Base-by-base conservation (phyloP, 495 filamentous ascomycete genomes). In the Clavariopsis aquatica region DNA sequence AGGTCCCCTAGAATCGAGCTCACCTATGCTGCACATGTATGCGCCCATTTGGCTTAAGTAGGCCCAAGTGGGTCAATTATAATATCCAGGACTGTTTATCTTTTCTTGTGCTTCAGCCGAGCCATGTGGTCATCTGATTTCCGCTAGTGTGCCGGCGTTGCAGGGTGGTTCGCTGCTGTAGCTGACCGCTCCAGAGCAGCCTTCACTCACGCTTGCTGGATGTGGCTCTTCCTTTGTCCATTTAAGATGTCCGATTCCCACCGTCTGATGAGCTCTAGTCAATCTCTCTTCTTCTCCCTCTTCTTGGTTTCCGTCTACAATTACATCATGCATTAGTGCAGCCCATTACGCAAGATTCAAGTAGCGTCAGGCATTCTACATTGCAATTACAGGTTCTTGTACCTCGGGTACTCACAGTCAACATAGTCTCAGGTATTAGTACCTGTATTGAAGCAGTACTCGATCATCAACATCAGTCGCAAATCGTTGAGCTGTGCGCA, bases 121-220 rank as follows among this genome's bases (percentile, higher is more conserved):
- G 61, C 38, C 1, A 26, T 41, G 23, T 38, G 49, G 41, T 60
- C 55, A 65, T 60, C 45, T 60, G 62, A 65, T 58, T 60, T 46
- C 29, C 61, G 52, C 45, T 58, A 58, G 38, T 43, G 38, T n/a
- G 31, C 31, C 31, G 31, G 5, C 31, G 31, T 34, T 34, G 31
- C 31, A 34, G 6, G 38, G 15, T 7, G n/a, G 13, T 17, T n/a
- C n/a, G 13, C 38, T 43, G 19, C 52, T 17, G 12, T 20, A 31
- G 52, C 24, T 9, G 2, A 54, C 26, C 52, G n/a, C 52, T 22
- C 47, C 20, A 28, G 47, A 7, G 12, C 7, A 51, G n/a, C n/a
- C n/a, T n/a, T 56, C 28, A 41, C 36, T 20, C 13, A 46, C 20
- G 38, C 47, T 60, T 19, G 26, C 57, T 51, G 26, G 38, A 43